phyloP scores from a whole-genome alignment of 176 grass and related monocot genomes.

The Oryza nivara region DNA sequence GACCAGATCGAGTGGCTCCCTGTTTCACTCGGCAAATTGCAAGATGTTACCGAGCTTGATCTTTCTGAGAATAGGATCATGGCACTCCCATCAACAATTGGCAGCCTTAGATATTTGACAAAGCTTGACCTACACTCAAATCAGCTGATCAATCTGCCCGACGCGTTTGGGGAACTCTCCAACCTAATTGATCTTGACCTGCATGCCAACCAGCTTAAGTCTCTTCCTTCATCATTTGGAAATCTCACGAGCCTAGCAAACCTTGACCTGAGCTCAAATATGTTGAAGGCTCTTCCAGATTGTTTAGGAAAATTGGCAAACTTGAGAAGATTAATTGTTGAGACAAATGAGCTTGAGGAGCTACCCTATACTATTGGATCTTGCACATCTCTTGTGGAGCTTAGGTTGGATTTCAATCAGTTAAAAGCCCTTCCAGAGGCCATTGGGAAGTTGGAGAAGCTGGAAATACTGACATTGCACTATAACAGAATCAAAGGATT shows the following conservation, averaged over 20 bases:
- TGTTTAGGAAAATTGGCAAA: conserved; percentile 74
- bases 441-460: conserved; percentile 78
- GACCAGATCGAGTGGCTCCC: conserved; percentile 99
- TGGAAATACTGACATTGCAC: conserved; percentile 84
- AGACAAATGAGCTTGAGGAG: conserved; percentile 94
- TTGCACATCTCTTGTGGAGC: conserved; percentile 72
- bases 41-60: conserved; percentile 80
- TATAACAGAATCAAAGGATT: conserved; percentile 93
- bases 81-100: conserved; percentile 78
- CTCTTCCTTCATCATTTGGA: conserved; percentile 81
- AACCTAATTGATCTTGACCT: conserved; percentile 81
- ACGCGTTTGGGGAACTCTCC: conserved; percentile 88
- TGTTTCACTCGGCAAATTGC: conserved; percentile 86
- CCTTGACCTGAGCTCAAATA: conserved; percentile 88
- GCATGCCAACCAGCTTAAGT: conserved; percentile 76
- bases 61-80: conserved; percentile 91
- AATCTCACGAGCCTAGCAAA: conserved; percentile 65
- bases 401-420: conserved; percentile 93
- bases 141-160: conserved; percentile 84
- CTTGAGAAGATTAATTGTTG: conserved; percentile 78
- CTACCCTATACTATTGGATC: conserved; percentile 95
- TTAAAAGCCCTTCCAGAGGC: conserved; percentile 96
- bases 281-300: conserved; percentile 70
- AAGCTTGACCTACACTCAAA: conserved; percentile 97
- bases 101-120: conserved; percentile 73